phyloP scores from a whole-genome alignment of 371 early-diverging fungal species.

The Mucor saturninus region DNA sequence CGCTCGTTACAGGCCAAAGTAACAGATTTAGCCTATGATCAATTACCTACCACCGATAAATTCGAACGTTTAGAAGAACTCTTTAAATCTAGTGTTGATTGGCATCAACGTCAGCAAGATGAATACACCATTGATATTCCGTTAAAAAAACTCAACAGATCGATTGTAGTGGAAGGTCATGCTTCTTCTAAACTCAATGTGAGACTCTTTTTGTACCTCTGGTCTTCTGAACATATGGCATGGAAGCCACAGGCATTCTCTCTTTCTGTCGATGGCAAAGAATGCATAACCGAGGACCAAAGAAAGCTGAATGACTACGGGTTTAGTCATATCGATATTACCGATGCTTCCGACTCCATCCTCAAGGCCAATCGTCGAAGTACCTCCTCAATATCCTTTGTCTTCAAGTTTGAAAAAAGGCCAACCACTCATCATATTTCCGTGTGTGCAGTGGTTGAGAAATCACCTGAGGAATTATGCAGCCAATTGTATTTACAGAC shows the following conservation, averaged over 20 bases:
- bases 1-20: constrained; percentile 16
- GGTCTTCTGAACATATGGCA: constrained; percentile 35
- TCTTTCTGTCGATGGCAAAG: constrained; percentile 12
- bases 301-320: constrained; percentile 18
- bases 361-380: constrained; percentile 19
- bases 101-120: constrained; percentile 4
- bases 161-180: constrained; percentile 24
- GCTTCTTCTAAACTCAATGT: constrained; percentile 33
- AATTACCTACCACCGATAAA: constrained; percentile 36
- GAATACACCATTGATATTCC: constrained; percentile 19
- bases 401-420: constrained; percentile 17
- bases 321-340: constrained; percentile 43
- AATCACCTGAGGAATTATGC: constrained; percentile 33
- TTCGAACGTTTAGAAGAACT: constrained; percentile 43
- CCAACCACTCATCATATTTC: constrained; percentile 29
- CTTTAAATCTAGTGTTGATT: constrained; percentile 18
- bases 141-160: constrained; percentile 20
- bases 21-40: constrained; percentile 40
- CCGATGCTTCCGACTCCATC: constrained; percentile 34
- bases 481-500: constrained; percentile 37
- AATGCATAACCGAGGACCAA: constrained; percentile 21
- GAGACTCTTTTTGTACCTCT: constrained; percentile 38
- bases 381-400: constrained; percentile 11
- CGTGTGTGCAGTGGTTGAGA: constrained; percentile 39
- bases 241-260: constrained; percentile 24